Conservation (phyloP, 129 eudicot genomes). For the Centrapalus pauciflorus region DNA sequence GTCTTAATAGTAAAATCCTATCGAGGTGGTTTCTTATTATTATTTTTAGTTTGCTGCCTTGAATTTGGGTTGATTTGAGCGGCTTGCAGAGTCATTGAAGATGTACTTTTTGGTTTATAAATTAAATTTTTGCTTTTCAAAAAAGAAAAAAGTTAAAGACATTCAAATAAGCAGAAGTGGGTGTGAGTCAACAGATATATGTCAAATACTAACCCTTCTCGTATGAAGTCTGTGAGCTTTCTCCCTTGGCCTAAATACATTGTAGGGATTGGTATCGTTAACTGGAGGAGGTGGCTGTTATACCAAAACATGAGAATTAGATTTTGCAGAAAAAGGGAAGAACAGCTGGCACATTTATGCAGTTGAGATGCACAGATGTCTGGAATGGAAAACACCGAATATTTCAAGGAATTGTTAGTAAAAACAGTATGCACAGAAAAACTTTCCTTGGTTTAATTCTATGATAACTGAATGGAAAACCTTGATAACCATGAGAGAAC, state of each 20-base stretch:
- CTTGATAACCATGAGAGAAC: conserved; percentile 14
- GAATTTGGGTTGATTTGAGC: no score
- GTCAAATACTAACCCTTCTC: conserved; percentile 56
- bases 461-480: not conserved
- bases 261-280: conserved; percentile 93
- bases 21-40: no score
- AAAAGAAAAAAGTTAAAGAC: not conserved
- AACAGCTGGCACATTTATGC: no score
- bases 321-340: not conserved
- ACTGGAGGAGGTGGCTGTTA: conserved; percentile 96
- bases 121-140: no score
- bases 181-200: not conserved
- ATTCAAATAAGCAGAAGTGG: not conserved
- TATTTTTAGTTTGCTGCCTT: no score
- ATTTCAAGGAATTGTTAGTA: not conserved
- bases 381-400: not conserved
- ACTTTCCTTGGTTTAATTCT: not conserved
- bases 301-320: conserved; percentile 2
- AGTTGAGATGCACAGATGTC: not conserved
- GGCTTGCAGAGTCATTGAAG: no score
- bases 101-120: no score
- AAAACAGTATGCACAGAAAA: not conserved
- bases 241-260: conserved; percentile 98
- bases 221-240: conserved; percentile 95
- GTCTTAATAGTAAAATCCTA: no score